Evolutionary conservation across 75 land plant species (phyloP).

Genomic region (Selaginella tamariscina): DNA sequence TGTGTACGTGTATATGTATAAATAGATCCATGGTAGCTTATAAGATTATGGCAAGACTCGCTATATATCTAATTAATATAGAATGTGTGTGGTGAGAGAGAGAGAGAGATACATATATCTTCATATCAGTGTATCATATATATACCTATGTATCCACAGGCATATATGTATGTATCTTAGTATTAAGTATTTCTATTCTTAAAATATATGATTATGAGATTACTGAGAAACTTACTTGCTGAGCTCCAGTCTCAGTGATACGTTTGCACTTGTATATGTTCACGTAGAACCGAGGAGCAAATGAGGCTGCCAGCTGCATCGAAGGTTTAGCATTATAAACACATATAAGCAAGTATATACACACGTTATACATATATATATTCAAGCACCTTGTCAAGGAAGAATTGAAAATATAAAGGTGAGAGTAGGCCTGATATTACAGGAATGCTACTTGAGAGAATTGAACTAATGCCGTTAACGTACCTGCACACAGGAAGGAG

Average conservation of each 20-base stretch:
- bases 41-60: too few relatives aligned
- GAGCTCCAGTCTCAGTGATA: constrained; percentile 98
- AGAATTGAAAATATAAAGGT: constrained; percentile 89
- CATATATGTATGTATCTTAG: too few relatives aligned
- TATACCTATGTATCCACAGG: too few relatives aligned
- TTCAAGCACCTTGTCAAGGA: constrained; percentile 67
- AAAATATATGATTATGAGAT: background rate
- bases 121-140: too few relatives aligned
- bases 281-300: constrained; percentile 81
- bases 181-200: background rate
- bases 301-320: constrained; percentile 98
- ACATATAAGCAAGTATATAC: background rate
- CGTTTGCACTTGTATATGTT: constrained; percentile 97
- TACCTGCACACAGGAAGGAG: constrained; percentile 51
- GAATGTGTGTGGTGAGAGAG: too few relatives aligned
- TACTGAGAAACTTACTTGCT: constrained; percentile 50
- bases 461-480: constrained; percentile 87
- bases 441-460: constrained; percentile 86
- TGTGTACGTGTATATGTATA: too few relatives aligned
- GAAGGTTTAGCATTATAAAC: too few relatives aligned
- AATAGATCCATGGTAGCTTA: too few relatives aligned
- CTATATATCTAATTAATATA: too few relatives aligned
- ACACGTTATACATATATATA: background rate
- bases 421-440: constrained; percentile 84
- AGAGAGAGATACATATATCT: too few relatives aligned